A percentile compares a stretch with the other conserved stretches of the same genome.
phyloP scores from a whole-genome alignment of 306 rosid species.

The Calophaca sinica region DNA sequence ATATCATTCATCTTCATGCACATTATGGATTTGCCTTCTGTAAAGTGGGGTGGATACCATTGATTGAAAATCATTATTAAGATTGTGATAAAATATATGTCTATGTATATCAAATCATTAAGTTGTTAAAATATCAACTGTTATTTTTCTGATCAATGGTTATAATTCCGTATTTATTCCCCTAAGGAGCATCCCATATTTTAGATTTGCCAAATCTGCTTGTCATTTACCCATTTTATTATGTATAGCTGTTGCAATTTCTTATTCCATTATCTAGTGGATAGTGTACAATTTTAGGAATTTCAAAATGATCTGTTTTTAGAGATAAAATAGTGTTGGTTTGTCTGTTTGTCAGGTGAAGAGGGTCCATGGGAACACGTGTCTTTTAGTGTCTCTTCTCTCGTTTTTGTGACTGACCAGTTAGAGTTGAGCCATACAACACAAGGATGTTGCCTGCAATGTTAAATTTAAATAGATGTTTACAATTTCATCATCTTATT shows the following conservation, averaged over 20 bases:
- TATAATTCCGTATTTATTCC: not conserved
- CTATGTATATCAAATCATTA: not conserved
- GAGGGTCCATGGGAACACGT: too few species aligned
- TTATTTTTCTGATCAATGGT: not conserved
- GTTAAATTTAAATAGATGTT: conserved; percentile 1
- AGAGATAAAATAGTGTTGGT: too few species aligned
- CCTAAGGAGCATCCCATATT: not conserved
- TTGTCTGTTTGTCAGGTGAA: too few species aligned
- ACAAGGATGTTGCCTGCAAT: conserved; percentile 15
- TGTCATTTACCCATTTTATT: not conserved
- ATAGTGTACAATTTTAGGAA: not conserved
- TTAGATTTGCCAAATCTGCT: not conserved
- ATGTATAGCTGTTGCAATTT: not conserved
- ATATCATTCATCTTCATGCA: conserved; percentile 14
- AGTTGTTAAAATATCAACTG: conserved; percentile 1
- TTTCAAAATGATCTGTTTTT: conserved; percentile 6
- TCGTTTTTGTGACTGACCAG: not conserved
- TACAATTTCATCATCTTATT: not conserved
- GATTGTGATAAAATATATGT: not conserved
- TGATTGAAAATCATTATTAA: conserved; percentile 1
- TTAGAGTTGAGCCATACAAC: conserved; percentile 6
- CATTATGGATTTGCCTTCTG: not conserved
- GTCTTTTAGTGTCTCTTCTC: too few species aligned
- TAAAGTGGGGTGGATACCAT: not conserved
- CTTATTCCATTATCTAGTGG: not conserved